Evolutionary conservation across 345 rosid genomes (phyloP), one percentile per base, ranked within the genome.

Genomic region (Bruguiera gymnorhiza): DNA sequence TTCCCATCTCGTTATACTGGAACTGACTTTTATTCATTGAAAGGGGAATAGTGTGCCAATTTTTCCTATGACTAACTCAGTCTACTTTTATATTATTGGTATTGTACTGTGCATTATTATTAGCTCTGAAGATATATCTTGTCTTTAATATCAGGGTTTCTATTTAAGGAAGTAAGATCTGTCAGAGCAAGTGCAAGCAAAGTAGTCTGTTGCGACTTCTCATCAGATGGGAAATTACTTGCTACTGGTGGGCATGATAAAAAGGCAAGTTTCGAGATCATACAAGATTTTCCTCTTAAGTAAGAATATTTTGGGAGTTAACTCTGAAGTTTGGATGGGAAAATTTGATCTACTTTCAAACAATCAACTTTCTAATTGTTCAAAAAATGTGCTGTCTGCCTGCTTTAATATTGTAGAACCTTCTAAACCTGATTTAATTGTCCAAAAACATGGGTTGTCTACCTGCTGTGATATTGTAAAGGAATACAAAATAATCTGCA

Each of bases 231-330:
- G 27, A 90, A 92, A 83, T 73, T 88, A 77, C 95, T 95, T 77
- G 99, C 98, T 65, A 95, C 87, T 77, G 97, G 97, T 31, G 99
- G 99, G 69, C 98, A 90, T 79, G 99, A 92, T 82, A 95, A 92
- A 77, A 94, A 89, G 92, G 97, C 87, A 71, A 75, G 79, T 70
- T 27, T 55, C 68, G 32, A 39, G 61, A 60, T 70, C 36, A 64
- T 18, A 63, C 39, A 39, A 50, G 11, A 20, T 34, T 5, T 5
- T 13, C 50, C 29, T 70, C 53, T 27, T 21, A 39, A 59, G 61
- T 29, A 54, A 70, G 21, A 13, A 3, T 39, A 21, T 52, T 52
- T 43, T 4, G 16, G 32, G 30, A 37, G 20, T 36, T 23, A 6
- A 50, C 65, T 32, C 20, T 23, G 24, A 26, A 70, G 34, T 5